Evolutionary conservation across 2,329 filamentous ascomycete genomes (phyloP).

Genomic region (Fusarium brachygibbosum): DNA sequence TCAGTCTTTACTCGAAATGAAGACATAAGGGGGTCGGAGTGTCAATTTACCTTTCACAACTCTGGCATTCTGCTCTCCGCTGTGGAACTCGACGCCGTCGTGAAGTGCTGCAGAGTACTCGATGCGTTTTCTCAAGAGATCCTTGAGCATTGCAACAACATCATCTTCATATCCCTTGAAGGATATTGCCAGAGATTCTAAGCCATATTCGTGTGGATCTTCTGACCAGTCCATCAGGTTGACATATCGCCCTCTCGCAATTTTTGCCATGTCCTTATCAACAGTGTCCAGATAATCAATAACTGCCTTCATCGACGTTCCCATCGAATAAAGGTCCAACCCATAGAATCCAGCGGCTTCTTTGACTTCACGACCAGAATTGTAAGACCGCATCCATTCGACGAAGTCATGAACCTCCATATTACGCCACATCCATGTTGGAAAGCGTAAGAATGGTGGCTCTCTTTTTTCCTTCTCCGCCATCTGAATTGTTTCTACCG

Average conservation of each 20-base stretch:
- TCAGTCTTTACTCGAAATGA: not conserved
- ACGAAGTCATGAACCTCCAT: conserved; percentile 33
- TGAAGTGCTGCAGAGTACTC: conserved; percentile 20
- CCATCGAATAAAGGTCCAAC: conserved; percentile 33
- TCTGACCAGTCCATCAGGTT: conserved; percentile 31
- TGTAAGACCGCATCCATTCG: conserved; percentile 33
- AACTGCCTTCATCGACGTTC: conserved; percentile 31
- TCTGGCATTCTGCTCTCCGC: conserved; percentile 33
- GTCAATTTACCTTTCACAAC: conserved; percentile 19
- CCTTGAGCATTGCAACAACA: conserved; percentile 22
- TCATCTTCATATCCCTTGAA: conserved; percentile 32
- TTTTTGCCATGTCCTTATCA: conserved; percentile 35
- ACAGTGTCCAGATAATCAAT: conserved; percentile 31
- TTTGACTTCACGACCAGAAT: conserved; percentile 9
- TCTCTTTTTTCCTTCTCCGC: conserved; percentile 23
- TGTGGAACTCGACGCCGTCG: conserved; percentile 29
- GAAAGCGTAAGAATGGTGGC: conserved; percentile 24
- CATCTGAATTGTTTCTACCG: conserved; percentile 24
- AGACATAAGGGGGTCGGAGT: too few relatives aligned
- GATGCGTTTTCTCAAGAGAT: conserved; percentile 19
- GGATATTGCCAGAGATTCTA: conserved; percentile 27
- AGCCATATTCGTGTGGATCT: conserved; percentile 32
- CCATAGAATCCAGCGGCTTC: conserved; percentile 29
- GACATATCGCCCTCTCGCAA: conserved; percentile 22
- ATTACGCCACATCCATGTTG: conserved; percentile 41